Conservation (phyloP, 108 stramenopile species). For the Skeletonema menzelii region DNA sequence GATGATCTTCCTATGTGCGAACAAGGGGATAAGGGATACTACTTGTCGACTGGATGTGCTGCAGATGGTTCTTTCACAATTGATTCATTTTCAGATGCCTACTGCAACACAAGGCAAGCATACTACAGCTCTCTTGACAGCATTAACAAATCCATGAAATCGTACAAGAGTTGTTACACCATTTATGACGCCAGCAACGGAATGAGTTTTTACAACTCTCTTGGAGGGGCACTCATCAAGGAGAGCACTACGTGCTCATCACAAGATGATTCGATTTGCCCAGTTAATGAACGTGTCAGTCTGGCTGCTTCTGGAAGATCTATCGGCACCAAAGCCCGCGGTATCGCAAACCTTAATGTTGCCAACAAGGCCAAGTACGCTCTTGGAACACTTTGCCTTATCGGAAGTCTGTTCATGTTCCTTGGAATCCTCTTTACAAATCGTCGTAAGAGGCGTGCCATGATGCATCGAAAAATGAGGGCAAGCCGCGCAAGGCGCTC, state of each 20-base stretch:
- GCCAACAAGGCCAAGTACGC: conserved; percentile 86
- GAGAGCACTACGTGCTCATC: conserved; percentile 64
- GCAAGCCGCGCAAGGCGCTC: conserved; percentile 53
- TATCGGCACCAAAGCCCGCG: conserved; percentile 12
- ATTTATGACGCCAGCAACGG: conserved; percentile 26
- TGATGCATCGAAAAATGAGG: conserved; percentile 85
- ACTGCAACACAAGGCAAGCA: conserved; percentile 64
- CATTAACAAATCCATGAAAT: conserved; percentile 65
- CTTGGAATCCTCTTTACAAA: conserved; percentile 88
- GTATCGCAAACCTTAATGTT: conserved; percentile 34
- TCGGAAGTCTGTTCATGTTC: conserved; percentile 86
- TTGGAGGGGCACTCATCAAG: conserved; percentile 53
- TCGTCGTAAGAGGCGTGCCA: conserved; percentile 78
- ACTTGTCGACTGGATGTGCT: conserved; percentile 71
- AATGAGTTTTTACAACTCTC: conserved; percentile 44
- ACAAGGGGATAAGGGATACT: conserved; percentile 53
- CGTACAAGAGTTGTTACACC: conserved; percentile 32
- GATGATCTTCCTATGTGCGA: conserved; percentile 69
- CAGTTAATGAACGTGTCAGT: conserved; percentile 36
- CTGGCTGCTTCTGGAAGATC: conserved; percentile 5
- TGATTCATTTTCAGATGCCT: conserved; percentile 69
- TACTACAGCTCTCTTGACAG: conserved; percentile 56
- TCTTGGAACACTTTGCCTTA: conserved; percentile 69
- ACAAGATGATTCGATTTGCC: conserved; percentile 58
- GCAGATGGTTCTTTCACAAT: conserved; percentile 65